Conservation (phyloP, 768 basidiomycete genomes). For the Suillus fuscotomentosus region DNA sequence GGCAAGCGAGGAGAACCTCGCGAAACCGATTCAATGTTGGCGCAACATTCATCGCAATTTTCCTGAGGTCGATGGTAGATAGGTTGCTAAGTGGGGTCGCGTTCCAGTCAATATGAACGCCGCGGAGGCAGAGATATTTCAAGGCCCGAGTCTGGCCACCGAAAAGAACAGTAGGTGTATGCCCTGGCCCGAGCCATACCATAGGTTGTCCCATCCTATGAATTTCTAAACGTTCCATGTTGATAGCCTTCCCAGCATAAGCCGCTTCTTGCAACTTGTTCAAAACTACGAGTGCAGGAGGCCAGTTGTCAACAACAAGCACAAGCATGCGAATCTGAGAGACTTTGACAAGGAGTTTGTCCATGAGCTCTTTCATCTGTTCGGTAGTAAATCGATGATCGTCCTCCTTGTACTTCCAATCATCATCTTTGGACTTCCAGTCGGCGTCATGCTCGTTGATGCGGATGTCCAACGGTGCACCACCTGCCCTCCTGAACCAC, state of each 20-base stretch:
- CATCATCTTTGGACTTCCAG: constrained; percentile 18
- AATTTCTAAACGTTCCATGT: constrained; percentile 63
- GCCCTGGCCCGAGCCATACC: constrained; percentile 42
- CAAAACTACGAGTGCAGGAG: constrained; percentile 49
- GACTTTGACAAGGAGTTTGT: constrained; percentile 50
- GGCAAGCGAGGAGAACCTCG: constrained; percentile 47
- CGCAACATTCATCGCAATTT: constrained; percentile 50
- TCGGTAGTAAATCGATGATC: constrained; percentile 36
- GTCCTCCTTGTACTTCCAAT: constrained; percentile 16
- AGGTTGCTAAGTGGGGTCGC: constrained; percentile 49
- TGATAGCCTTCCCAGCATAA: constrained; percentile 33
- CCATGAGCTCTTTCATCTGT: constrained; percentile 48
- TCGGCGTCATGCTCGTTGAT: constrained; percentile 44
- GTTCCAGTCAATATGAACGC: constrained; percentile 62
- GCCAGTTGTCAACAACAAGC: constrained; percentile 55
- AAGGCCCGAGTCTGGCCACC: constrained; percentile 46
- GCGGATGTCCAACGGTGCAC: constrained; percentile 57
- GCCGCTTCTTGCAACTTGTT: constrained; percentile 44
- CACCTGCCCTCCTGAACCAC: constrained; percentile 58
- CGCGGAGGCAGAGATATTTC: constrained; percentile 52
- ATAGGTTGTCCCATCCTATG: constrained; percentile 54
- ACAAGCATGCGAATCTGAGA: constrained; percentile 59
- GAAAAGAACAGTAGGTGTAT: constrained; percentile 46
- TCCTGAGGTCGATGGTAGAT: constrained; percentile 63
- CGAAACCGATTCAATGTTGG: constrained; percentile 53